A percentile compares a stretch with the other conserved stretches of the same genome.
phyloP scores from a whole-genome alignment of 768 basidiomycete genomes.

The Coprinellus aureogranulatus region DNA sequence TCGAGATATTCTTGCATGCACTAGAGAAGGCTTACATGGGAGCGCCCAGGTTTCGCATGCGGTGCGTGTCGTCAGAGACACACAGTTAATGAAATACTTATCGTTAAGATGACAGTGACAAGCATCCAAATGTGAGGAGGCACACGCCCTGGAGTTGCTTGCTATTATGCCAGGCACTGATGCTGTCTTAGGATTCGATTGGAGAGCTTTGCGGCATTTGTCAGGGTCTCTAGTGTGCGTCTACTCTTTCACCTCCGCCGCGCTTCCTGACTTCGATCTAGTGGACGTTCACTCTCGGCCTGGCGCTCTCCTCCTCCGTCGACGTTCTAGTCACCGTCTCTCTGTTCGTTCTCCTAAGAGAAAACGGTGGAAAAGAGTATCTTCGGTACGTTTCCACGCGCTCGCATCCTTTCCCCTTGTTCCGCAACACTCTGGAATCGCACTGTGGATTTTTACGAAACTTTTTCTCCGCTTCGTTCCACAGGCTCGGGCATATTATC shows the following conservation, averaged over 20 bases:
- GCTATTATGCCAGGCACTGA: background rate
- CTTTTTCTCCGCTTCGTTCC: background rate
- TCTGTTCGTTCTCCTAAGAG: slow-evolving; percentile 40
- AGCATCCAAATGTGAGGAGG: slow-evolving; percentile 7
- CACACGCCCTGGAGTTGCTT: background rate
- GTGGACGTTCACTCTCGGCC: slow-evolving; percentile 56
- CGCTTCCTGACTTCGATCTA: slow-evolving; percentile 15
- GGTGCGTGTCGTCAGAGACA: slow-evolving; percentile 4
- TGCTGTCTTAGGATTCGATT: slow-evolving; percentile 3
- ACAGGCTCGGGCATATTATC: slow-evolving; percentile 47
- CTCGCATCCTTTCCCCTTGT: background rate
- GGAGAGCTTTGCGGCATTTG: slow-evolving; percentile 4
- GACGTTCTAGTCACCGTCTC: slow-evolving; percentile 48
- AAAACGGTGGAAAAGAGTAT: slow-evolving; percentile 34
- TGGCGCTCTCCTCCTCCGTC: slow-evolving; percentile 47
- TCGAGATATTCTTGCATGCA: no score
- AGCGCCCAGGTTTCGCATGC: slow-evolving; percentile 7
- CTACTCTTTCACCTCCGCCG: background rate
- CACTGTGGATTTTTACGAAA: no score
- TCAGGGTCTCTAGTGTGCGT: slow-evolving; percentile 7
- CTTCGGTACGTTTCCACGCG: slow-evolving; percentile 30
- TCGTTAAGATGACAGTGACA: background rate
- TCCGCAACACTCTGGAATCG: background rate
- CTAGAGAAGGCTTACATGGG: no score
- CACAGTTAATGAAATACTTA: background rate